Evolutionary conservation across 805 yeast genomes (phyloP), one percentile per base, ranked within the genome.

Genomic region (Spathaspora passalidarum): DNA sequence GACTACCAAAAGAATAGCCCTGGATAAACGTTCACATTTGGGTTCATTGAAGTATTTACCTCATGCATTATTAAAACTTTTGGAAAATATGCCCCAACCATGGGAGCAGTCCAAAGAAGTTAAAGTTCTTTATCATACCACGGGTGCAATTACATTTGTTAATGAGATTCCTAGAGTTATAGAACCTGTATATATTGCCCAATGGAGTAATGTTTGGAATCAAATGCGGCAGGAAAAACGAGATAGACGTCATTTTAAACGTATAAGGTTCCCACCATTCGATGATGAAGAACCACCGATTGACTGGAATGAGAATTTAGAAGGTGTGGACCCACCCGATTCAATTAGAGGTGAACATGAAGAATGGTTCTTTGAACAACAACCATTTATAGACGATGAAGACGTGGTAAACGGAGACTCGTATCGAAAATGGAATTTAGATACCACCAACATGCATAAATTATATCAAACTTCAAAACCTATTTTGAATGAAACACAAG

Each of bases 21-120:
- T 86, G 10, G 97, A 92, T 57, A 91, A 90, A 60, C 73, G 92
- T 49, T 81, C 96, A 0, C 90, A 88, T 56, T 66, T 95, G 20
- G 97, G 97, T 1, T 91, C 98, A 1, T 72, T 94, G 47, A 92
- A 90, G 65, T 95, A 86, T 67, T 79, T 95, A 84, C 99, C 99
- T 0, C 98, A 92, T 66, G 97, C 99, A 0, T 79, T 90, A 3
- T 65, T 90, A 53, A 94, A 94, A 63, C 75, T 94, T 34, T 60
- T 94, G 34, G 99, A 94, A 57, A 90, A 89, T 59, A 92, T 94
- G 92, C 99, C 99, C 0, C 96, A 90, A 61, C 99, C 99, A 1
- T 94, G 99, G 99, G 98, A 94, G 62, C 79, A 81, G 43, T 69
- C 78, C 1, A 87, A 87, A 50, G 95, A 87, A 38, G 98, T 94